These are phyloP conservation scores for Colletotrichum gloeosporioides DNA, from an alignment of 2,329 filamentous ascomycete species.

Conservation along the genomic window DNA sequence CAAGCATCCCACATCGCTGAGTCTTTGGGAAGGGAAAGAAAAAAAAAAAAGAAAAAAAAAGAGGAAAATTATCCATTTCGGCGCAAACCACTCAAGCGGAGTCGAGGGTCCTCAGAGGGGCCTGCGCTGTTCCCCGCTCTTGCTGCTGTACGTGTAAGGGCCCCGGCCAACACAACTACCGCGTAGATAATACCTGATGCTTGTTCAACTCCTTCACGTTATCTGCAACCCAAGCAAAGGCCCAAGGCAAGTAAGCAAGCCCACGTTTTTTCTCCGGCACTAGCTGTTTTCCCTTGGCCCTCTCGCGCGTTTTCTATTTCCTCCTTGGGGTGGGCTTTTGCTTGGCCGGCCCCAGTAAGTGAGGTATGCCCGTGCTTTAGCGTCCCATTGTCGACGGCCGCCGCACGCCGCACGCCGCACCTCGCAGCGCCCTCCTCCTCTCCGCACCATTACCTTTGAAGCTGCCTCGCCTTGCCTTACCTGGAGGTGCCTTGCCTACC, in stretches of 20 bases:
- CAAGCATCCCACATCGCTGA: not conserved
- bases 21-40: not conserved
- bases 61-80: not conserved
- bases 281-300: not conserved
- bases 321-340: not conserved
- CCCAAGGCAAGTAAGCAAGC: not conserved
- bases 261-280: not conserved
- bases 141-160: not conserved
- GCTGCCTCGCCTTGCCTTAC: not conserved
- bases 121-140: not conserved
- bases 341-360: not conserved
- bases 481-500: not conserved
- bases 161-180: conserved; percentile 10
- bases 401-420: not conserved
- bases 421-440: not conserved
- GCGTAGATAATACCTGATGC: not conserved
- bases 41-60: not conserved
- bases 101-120: not conserved
- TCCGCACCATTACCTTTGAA: not conserved
- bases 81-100: conserved; percentile 7
- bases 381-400: not conserved
- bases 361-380: conserved; percentile 8
- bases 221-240: conserved; percentile 15
- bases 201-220: not conserved
- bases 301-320: not conserved